Evolutionary conservation across 805 yeast genomes (phyloP).

Genomic region (Alloascoidea hylecoeti): DNA sequence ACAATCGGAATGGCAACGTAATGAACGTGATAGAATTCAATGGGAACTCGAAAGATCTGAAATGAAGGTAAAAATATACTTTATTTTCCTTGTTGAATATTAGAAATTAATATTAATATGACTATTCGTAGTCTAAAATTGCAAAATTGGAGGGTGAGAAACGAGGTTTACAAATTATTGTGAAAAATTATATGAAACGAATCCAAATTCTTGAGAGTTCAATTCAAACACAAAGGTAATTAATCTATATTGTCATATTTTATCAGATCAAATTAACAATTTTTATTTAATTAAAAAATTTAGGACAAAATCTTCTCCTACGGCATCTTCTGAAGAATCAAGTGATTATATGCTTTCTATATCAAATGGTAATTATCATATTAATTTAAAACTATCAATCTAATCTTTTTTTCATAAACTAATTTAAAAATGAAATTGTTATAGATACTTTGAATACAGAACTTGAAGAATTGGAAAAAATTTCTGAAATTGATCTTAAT

Average conservation of each 20-base stretch:
- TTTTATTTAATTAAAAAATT: conserved; percentile 2
- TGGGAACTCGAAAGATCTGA: conserved; percentile 51
- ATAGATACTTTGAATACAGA: conserved; percentile 1
- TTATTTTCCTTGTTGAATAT: conserved; percentile 1
- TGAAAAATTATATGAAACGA: conserved; percentile 13
- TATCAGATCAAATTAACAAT: background rate
- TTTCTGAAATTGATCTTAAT: conserved; percentile 8
- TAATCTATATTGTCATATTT: background rate
- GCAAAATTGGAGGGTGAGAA: conserved; percentile 41
- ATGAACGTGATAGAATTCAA: conserved; percentile 43
- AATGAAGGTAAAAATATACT: conserved; percentile 27
- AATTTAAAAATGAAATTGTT: background rate
- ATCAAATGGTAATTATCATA: conserved; percentile 2
- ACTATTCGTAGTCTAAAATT: conserved; percentile 18
- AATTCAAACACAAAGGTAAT: conserved; percentile 7
- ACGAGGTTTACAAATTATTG: conserved; percentile 18
- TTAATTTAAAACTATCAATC: conserved; percentile 5
- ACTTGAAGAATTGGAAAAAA: conserved; percentile 1
- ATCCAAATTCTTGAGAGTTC: conserved; percentile 15
- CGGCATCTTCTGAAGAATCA: background rate
- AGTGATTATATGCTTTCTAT: background rate
- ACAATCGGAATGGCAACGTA: conserved; percentile 47
- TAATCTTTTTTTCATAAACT: conserved; percentile 5
- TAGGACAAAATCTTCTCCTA: background rate
- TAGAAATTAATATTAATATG: background rate